A percentile compares a stretch with the other conserved stretches of the same genome.
Evolutionary conservation across 2,329 filamentous ascomycete genomes (phyloP).

Genomic region (Didymella pomorum): DNA sequence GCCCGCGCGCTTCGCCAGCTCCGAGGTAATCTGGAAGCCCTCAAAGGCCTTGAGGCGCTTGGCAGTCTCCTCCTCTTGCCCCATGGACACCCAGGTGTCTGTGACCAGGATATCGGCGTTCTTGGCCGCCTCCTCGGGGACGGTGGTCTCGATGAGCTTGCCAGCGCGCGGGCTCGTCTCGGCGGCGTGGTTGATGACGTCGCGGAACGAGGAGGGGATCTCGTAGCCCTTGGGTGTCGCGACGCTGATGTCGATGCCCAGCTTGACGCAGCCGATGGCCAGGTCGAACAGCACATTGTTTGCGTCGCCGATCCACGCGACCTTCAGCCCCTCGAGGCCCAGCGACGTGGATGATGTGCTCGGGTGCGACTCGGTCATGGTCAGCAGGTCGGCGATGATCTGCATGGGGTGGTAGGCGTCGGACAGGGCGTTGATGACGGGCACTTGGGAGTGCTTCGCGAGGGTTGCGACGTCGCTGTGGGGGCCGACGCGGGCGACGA

Average conservation of each 20-base stretch:
- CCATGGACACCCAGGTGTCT: slow-evolving; percentile 99
- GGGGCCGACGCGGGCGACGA: slow-evolving; percentile 61
- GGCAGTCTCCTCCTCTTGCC: slow-evolving; percentile 85
- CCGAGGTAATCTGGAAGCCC: slow-evolving; percentile 90
- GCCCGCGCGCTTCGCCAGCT: slow-evolving; percentile 82
- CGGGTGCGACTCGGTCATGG: slow-evolving; percentile 80
- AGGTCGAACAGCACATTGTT: slow-evolving; percentile 98
- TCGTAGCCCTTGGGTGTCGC: slow-evolving; percentile 86
- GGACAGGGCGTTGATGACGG: slow-evolving; percentile 70
- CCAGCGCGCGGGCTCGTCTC: slow-evolving; percentile 66
- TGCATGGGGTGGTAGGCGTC: slow-evolving; percentile 94
- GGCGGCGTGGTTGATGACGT: slow-evolving; percentile 73
- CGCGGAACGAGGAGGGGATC: slow-evolving; percentile 77
- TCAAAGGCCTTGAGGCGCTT: slow-evolving; percentile 81
- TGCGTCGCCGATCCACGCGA: slow-evolving; percentile 95
- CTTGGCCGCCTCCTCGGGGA: slow-evolving; percentile 85
- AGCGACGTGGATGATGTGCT: slow-evolving; percentile 60
- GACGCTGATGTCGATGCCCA: slow-evolving; percentile 85
- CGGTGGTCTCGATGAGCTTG: slow-evolving; percentile 75
- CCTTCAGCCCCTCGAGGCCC: slow-evolving; percentile 82
- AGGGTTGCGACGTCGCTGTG: slow-evolving; percentile 60
- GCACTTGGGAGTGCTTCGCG: slow-evolving; percentile 58
- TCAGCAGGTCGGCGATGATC: slow-evolving; percentile 92
- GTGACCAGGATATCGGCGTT: slow-evolving; percentile 90
- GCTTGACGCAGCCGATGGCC: slow-evolving; percentile 84